Base-by-base conservation (phyloP, 495 filamentous ascomycete genomes). In the Lepraria neglecta region DNA sequence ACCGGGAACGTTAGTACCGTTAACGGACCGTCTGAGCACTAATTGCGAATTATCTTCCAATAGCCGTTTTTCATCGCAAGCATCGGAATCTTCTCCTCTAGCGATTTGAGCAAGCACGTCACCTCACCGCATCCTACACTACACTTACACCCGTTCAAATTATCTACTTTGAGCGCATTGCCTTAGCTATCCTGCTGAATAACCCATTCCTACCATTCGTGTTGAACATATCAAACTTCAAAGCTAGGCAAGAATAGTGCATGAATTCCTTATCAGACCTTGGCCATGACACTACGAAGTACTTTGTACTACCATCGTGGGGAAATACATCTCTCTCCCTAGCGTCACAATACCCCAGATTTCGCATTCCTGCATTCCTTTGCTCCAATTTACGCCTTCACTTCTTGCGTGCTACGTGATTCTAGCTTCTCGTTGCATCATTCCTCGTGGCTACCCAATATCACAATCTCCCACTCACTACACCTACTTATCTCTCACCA, bases 221-320 rank as follows among this genome's bases (percentile, higher is more conserved):
- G 51, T 33, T 54, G 6, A 38, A 38, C 1, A 38, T 38, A 38
- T 38, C 35, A 38, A 38, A 38, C 35, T 54, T 54, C 51, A 30
- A 15, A 5, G 35, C 51, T 54, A 54, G 51, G 51, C 51, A 54
- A 35, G n/a, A 54, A 33, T 35, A 54, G 51, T 54, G 31, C 35
- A 54, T 54, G 51, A 35, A 38, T 38, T 54, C 51, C 51, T 54
- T 54, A 54, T 54, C 51, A 33, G 31, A 17, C 51, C 51, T 54
- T 30, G 31, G 31, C 10, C 5, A 35, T 21, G 17, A 19, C 30
- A 19, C 51, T 54, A 53, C 24, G 9, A 7, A 17, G 9, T 15
- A 19, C 30, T 54, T 54, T 30, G n/a, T 10, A 19, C 30, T 54
- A 54, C 30, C 51, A n/a, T 54, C 35, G 51, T 54, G 51, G 51